phyloP scores from a whole-genome alignment of 768 basidiomycete genomes.

The Leccinum rimulosum region DNA sequence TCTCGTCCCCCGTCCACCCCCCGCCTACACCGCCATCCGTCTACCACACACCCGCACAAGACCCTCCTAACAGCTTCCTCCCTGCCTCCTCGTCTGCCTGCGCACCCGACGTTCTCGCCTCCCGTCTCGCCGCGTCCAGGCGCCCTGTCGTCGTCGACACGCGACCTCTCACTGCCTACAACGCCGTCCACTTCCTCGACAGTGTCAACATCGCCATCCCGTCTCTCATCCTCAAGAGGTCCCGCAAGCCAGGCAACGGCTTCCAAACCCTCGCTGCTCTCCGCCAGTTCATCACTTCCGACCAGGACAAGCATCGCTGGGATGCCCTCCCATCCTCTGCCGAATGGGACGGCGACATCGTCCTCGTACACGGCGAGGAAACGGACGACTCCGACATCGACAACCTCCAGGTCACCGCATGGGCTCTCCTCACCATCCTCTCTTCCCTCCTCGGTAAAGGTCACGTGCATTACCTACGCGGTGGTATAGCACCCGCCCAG shows the following conservation, averaged over 20 bases:
- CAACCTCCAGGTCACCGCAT: conserved; percentile 56
- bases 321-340: conserved; percentile 50
- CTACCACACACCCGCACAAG: background rate
- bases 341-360: conserved; percentile 66
- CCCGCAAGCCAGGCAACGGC: conserved; percentile 64
- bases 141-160: conserved; percentile 82
- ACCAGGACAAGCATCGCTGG: conserved; percentile 70
- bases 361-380: conserved; percentile 75
- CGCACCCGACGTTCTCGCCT: conserved; percentile 45
- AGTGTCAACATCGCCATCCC: conserved; percentile 88
- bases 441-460: conserved; percentile 54
- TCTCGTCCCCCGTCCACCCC: conserved; percentile 20
- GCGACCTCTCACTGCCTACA: conserved; percentile 64
- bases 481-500: conserved; percentile 64
- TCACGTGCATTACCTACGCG: conserved; percentile 65
- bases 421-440: conserved; percentile 68
- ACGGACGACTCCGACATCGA: conserved; percentile 67
- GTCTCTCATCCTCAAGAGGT: conserved; percentile 86
- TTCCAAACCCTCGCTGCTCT: conserved; percentile 67
- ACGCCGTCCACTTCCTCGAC: conserved; percentile 59
- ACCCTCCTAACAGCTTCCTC: conserved; percentile 25
- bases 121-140: conserved; percentile 44
- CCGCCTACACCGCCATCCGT: background rate
- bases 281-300: conserved; percentile 80
- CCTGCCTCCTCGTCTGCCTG: conserved; percentile 31